These are phyloP conservation scores for Cercophora samala DNA, from an alignment of 495 filamentous ascomycete species.

Conservation along the genomic window DNA sequence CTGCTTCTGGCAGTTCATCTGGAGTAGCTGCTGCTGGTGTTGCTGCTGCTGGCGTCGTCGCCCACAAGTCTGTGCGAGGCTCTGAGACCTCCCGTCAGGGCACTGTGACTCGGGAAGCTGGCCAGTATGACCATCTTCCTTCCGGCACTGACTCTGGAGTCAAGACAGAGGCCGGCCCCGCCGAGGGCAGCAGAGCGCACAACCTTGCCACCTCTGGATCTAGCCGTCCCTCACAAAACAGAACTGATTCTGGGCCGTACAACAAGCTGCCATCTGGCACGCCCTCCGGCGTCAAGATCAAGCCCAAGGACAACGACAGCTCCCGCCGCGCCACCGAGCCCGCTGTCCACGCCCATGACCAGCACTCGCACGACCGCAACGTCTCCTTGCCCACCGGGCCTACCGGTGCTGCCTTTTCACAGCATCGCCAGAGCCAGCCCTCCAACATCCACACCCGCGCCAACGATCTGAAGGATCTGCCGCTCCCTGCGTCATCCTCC, in stretches of 20 bases:
- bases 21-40: too few relatives aligned
- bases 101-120: slow-evolving; percentile 11
- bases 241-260: slow-evolving; percentile 14
- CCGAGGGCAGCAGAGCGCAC: neutral
- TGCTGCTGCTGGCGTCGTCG: too few relatives aligned
- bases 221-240: neutral
- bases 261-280: slow-evolving; percentile 28
- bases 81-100: neutral
- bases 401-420: slow-evolving; percentile 31
- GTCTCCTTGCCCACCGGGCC: slow-evolving; percentile 30
- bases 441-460: neutral
- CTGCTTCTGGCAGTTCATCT: too few relatives aligned
- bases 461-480: slow-evolving; percentile 7
- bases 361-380: slow-evolving; percentile 27
- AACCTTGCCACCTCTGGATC: neutral
- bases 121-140: slow-evolving; percentile 27
- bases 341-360: slow-evolving; percentile 8
- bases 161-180: slow-evolving; percentile 16
- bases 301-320: slow-evolving; percentile 8
- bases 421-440: slow-evolving; percentile 6
- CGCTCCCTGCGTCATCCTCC: slow-evolving; percentile 4
- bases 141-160: slow-evolving; percentile 36
- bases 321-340: slow-evolving; percentile 9
- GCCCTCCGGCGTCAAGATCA: slow-evolving; percentile 27
- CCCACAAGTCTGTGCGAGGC: too few relatives aligned